Percentiles rank a stretch among this genome's conserved stretches.
These are phyloP conservation scores for Cryptococcus sp. DNA, from an alignment of 1,284 basidiomycete species.

Conservation along the genomic window DNA sequence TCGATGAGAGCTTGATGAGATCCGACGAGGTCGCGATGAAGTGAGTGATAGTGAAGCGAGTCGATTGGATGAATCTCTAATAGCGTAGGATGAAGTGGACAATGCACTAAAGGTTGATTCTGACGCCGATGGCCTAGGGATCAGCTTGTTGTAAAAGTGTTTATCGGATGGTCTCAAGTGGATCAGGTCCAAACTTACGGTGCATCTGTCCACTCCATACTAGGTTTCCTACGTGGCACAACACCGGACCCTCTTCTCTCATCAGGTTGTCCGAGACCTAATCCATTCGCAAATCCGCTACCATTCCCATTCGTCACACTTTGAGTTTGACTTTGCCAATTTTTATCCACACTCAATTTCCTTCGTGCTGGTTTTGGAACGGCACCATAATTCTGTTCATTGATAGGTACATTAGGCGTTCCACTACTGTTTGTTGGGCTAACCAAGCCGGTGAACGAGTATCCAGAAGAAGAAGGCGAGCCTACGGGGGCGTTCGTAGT, in stretches of 20 bases:
- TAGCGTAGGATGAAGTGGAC: conserved; percentile 27
- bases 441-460: conserved; percentile 9
- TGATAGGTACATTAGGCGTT: background rate
- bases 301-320: too few relatives aligned
- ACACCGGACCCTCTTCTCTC: background rate
- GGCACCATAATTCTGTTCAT: background rate
- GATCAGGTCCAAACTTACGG: background rate
- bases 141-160: background rate
- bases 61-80: conserved; percentile 40
- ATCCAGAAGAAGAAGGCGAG: conserved; percentile 27
- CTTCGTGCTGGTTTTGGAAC: background rate
- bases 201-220: background rate
- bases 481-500: background rate
- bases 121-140: background rate
- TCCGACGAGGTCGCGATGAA: background rate
- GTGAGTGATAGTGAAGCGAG: conserved; percentile 42
- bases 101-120: background rate
- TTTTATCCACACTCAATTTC: background rate
- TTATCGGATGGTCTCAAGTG: background rate
- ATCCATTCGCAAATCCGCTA: background rate
- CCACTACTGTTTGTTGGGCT: background rate
- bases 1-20: background rate
- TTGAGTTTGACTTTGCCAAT: background rate
- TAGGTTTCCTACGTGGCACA: background rate
- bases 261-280: background rate